Percentiles rank a stretch among this genome's conserved stretches.
phyloP scores from a whole-genome alignment of 1,139 yeast species.

The Nadsonia commutata region DNA sequence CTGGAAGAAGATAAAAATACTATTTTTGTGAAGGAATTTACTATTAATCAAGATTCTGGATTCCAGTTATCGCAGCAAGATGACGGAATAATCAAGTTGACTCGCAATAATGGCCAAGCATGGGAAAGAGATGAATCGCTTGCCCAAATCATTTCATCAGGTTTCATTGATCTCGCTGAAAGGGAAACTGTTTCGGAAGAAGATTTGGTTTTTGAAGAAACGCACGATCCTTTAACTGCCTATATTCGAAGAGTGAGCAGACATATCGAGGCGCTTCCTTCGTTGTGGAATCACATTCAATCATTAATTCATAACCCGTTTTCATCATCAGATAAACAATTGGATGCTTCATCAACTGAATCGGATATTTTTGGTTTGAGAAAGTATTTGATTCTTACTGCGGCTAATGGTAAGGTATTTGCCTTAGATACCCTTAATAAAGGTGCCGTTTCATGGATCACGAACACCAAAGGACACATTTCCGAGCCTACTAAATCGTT shows the following conservation, averaged over 20 bases:
- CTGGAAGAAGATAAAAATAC: not conserved
- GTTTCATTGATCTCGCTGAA: not conserved
- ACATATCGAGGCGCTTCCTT: constrained; percentile 3
- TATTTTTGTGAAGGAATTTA: not conserved
- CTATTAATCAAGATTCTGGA: not conserved
- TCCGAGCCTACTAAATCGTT: constrained; percentile 14
- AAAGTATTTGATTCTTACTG: constrained; percentile 32
- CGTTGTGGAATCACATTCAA: not conserved
- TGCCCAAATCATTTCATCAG: not conserved
- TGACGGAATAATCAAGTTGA: not conserved
- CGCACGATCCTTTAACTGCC: constrained; percentile 4
- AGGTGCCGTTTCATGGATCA: constrained; percentile 31
- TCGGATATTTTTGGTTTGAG: constrained; percentile 33
- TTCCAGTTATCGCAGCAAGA: not conserved
- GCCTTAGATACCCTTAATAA: constrained; percentile 29
- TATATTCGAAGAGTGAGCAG: constrained; percentile 4
- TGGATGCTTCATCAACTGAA: not conserved
- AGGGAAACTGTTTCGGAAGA: not conserved
- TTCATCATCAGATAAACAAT: constrained; percentile 9
- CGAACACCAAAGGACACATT: constrained; percentile 14
- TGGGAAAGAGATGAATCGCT: not conserved
- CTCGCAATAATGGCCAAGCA: not conserved
- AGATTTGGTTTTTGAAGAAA: constrained; percentile 1
- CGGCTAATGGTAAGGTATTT: constrained; percentile 28
- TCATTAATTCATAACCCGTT: constrained; percentile 6